Evolutionary conservation across 768 basidiomycete genomes (phyloP), one percentile per base, ranked within the genome.

Genomic region (Termitomyces sp.): DNA sequence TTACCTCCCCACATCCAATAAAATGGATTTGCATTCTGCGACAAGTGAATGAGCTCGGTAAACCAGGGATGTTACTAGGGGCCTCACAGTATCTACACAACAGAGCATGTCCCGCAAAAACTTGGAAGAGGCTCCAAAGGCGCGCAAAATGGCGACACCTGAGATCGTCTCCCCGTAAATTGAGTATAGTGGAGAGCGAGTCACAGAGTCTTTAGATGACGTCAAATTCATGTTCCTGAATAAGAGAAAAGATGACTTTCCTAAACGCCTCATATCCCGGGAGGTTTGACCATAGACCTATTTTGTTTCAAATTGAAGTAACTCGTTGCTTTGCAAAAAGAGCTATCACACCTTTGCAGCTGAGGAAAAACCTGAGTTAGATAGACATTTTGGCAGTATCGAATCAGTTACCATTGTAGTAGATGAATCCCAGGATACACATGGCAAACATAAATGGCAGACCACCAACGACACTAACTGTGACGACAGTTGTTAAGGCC

Each of bases 1-100:
- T 75, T 68, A 89, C 86, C 85, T 74, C 85, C 89, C 91, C 90
- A 94, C 81, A 90, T 88, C 94, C 94, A 95, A 66, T 90, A 93
- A 68, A 85, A 89, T 3, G 90, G 90, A 66, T 84, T 90, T 16
- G 83, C 65, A 58, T 80, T 81, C 77, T 80, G 55, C 26, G n/a
- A 24, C 2, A 29, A 54, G 16, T 18, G 20, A 39, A 59, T 59
- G 12, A 54, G 42, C 33, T 28, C 26, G 6, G 5, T 6, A n/a
- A 9, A 33, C 18, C 18, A 2, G 31, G 16, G 5, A 13, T 15
- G 31, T 26, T 7, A 3, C 31, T 34, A 15, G 18, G 41, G 51
- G 39, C 72, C 85, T 61, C 60, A 90, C 88, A 36, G 89, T 91
- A 66, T 93, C 91, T 22, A 89, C 87, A 59, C 84, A 89, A 53